These are phyloP conservation scores for Diaporthe longicolla DNA, from an alignment of 2,329 filamentous ascomycete species.

Conservation along the genomic window DNA sequence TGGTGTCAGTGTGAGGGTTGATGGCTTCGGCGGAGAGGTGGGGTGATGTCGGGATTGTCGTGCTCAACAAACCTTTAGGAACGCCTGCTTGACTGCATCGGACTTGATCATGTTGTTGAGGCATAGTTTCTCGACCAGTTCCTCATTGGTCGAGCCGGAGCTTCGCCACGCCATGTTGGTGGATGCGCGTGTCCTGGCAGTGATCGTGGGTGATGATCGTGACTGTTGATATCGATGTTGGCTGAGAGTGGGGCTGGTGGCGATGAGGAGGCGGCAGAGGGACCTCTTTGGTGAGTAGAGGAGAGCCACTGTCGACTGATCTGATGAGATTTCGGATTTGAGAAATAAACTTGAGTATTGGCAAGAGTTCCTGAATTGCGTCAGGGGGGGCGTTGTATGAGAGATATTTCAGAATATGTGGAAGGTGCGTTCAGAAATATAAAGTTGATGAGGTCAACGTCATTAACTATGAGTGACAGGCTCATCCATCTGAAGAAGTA, in stretches of 20 bases:
- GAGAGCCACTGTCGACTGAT: slow-evolving; percentile 8
- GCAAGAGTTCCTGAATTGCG: no score
- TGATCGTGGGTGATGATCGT: not conserved
- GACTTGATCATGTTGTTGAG: slow-evolving; percentile 80
- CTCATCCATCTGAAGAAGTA: not conserved
- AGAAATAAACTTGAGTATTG: no score
- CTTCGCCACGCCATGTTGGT: slow-evolving; percentile 89
- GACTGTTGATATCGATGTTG: not conserved
- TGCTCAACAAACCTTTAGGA: slow-evolving; percentile 71
- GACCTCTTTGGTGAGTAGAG: not conserved
- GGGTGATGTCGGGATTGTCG: not conserved
- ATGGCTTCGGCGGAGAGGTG: not conserved
- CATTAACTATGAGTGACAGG: not conserved
- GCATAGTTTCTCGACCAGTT: slow-evolving; percentile 84
- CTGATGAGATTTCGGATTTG: no score
- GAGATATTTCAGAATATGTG: no score
- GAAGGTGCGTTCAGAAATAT: not conserved
- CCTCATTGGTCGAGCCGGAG: slow-evolving; percentile 80
- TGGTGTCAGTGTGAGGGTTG: not conserved
- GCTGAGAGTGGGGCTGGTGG: not conserved
- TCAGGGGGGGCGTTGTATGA: not conserved
- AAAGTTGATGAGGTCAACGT: not conserved
- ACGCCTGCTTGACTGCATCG: slow-evolving; percentile 81
- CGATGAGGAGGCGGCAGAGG: not conserved
- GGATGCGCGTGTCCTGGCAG: not conserved